Evolutionary conservation across 495 filamentous ascomycete genomes (phyloP).

Genomic region (Aspergillus asperescens): DNA sequence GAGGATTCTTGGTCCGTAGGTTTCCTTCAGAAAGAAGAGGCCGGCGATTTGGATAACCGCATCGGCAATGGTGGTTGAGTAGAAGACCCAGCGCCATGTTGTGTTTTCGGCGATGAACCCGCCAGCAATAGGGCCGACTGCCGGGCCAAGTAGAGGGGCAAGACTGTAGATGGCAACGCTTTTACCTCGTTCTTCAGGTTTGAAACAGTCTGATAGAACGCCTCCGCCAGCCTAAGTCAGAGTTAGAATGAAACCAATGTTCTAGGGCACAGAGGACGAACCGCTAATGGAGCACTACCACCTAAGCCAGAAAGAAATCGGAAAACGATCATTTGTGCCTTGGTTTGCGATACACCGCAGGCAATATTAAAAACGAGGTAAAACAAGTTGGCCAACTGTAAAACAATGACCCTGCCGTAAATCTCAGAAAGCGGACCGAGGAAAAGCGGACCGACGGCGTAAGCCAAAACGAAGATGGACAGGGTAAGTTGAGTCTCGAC

Average conservation of each 20-base stretch:
- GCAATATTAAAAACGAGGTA: slow-evolving; percentile 59
- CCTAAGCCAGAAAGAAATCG: slow-evolving; percentile 56
- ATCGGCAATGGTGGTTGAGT: slow-evolving; percentile 56
- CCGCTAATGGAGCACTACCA: slow-evolving; percentile 48
- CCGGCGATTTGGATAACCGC: slow-evolving; percentile 57
- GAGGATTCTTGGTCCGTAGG: slow-evolving; percentile 62
- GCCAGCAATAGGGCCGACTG: slow-evolving; percentile 58
- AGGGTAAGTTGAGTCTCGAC: slow-evolving; percentile 56
- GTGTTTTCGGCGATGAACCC: slow-evolving; percentile 64
- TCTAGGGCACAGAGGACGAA: slow-evolving; percentile 23
- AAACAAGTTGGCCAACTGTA: slow-evolving; percentile 58
- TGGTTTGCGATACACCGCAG: slow-evolving; percentile 48
- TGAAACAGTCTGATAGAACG: slow-evolving; percentile 59
- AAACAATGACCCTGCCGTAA: slow-evolving; percentile 60
- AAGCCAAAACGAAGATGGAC: slow-evolving; percentile 72
- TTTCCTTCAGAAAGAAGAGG: slow-evolving; percentile 64
- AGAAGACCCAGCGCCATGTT: slow-evolving; percentile 69
- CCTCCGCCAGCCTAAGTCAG: slow-evolving; percentile 50
- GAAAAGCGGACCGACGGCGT: slow-evolving; percentile 63
- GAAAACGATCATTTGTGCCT: slow-evolving; percentile 49
- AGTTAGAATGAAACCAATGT: neutral
- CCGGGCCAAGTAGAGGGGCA: slow-evolving; percentile 61
- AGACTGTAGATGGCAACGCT: slow-evolving; percentile 61
- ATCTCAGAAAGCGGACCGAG: slow-evolving; percentile 70
- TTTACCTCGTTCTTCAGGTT: slow-evolving; percentile 57